Base-by-base conservation (phyloP, 169 alveolate genomes). In the Eimeria sp. region DNA sequence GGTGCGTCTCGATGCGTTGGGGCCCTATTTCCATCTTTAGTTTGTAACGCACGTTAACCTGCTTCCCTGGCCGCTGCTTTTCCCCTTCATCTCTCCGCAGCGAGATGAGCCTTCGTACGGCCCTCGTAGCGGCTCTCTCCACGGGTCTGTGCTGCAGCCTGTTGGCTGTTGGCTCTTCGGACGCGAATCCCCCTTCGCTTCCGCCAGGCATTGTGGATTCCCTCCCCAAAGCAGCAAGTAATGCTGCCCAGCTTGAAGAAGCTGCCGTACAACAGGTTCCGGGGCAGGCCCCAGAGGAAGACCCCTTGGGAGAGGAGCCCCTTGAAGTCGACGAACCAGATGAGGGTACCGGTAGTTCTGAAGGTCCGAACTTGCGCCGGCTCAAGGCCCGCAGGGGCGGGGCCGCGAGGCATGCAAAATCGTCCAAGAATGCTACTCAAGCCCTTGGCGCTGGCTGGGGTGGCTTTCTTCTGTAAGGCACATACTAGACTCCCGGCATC, bases 121-220 rank as follows among this genome's bases (percentile, higher is more conserved):
- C 70, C 72, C 73, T 51, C 51, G 75, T 54, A 20, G 91, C 73
- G 73, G 91, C 75, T 83, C 75, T 83, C 57, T 83, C 51, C 51
- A n/a, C 91, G 75, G n/a, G 75, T 34, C 75, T 83, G 54, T 83
- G 91, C 91, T 83, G 91, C 91, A 83, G 91, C 91, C 73, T 83
- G 16, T 30, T 83, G 70, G 75, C 73, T n/a, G 91, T 30, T n/a
- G 91, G 75, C 75, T 27, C 73, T 30, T 57, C 70, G 30, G 73
- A 34, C 73, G 34, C 75, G 22, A 30, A 4, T 14, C 5, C 75
- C 22, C n/a, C 73, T 10, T 54, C 91, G 25, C 10, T 54, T 11
- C 20, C 54, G 4, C 13, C 91, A 54, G 91, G 22, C 75, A 9
- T 34, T 54, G 91, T 34, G 18, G 30, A 73, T 5, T 43, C 91